A percentile compares a stretch with the other conserved stretches of the same genome.
Evolutionary conservation across 371 early-diverging fungal genomes (phyloP).

Genomic region (Lichtheimia ornata): DNA sequence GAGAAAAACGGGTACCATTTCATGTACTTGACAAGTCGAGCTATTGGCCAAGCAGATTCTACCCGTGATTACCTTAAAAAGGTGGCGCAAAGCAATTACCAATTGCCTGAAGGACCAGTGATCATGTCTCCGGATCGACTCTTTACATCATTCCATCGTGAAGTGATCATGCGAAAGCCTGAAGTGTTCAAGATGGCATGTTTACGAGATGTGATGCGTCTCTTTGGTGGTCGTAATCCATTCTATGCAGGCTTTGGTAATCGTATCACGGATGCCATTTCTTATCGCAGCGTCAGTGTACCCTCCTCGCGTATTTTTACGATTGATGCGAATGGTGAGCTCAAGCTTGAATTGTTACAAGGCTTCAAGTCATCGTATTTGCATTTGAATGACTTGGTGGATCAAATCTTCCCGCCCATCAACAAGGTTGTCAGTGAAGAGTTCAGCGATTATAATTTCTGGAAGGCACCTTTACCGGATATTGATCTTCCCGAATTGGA

Average conservation of each 20-base stretch:
- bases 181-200: slow-evolving; percentile 97
- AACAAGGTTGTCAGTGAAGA: slow-evolving; percentile 53
- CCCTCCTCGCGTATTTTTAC: slow-evolving; percentile 94
- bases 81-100: slow-evolving; percentile 84
- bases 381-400: slow-evolving; percentile 88
- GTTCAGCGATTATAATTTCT: slow-evolving; percentile 85
- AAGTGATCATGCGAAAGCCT: slow-evolving; percentile 91
- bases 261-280: slow-evolving; percentile 85
- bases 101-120: slow-evolving; percentile 94
- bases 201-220: slow-evolving; percentile 80
- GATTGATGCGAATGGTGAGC: slow-evolving; percentile 87
- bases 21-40: slow-evolving; percentile 92
- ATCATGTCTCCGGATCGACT: slow-evolving; percentile 96
- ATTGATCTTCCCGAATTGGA: slow-evolving; percentile 50
- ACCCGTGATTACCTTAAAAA: slow-evolving; percentile 90
- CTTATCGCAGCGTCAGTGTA: slow-evolving; percentile 91
- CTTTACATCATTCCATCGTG: slow-evolving; percentile 88
- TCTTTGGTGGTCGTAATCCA: slow-evolving; percentile 80
- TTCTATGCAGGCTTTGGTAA: slow-evolving; percentile 99
- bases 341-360: slow-evolving; percentile 85
- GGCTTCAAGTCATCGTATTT: slow-evolving; percentile 83
- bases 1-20: slow-evolving; percentile 92
- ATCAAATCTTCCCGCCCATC: slow-evolving; percentile 90
- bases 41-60: slow-evolving; percentile 91
- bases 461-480: slow-evolving; percentile 60